Conservation (phyloP, 2,329 filamentous ascomycete species). For the Nannizziopsis arthrosporioides region DNA sequence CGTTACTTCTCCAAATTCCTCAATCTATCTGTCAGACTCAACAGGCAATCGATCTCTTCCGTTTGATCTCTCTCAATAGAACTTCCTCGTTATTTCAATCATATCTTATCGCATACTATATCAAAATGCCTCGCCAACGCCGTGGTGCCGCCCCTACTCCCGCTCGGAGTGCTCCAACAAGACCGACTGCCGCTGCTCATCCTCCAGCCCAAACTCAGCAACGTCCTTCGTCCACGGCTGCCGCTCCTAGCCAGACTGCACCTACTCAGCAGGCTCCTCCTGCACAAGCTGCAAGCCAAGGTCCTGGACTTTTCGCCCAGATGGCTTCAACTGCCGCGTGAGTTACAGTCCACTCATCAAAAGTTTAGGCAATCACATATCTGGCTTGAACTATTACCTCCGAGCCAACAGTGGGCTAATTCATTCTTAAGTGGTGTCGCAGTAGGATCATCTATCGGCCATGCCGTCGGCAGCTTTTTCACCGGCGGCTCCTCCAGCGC, state of each 20-base stretch:
- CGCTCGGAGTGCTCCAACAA: conserved; percentile 48
- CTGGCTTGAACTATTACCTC: neutral
- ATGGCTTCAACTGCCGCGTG: conserved; percentile 98
- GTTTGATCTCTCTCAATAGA: neutral
- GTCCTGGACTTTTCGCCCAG: conserved; percentile 82
- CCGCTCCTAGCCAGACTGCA: conserved; percentile 39
- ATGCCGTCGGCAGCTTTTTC: conserved; percentile 86
- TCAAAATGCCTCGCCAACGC: conserved; percentile 66
- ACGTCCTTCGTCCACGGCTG: conserved; percentile 58
- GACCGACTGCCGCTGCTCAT: conserved; percentile 52
- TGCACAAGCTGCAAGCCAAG: conserved; percentile 41
- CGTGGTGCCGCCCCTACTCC: conserved; percentile 47
- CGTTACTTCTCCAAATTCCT: conserved; percentile 4
- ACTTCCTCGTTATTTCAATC: neutral
- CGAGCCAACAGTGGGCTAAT: conserved; percentile 3
- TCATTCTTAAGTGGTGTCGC: conserved; percentile 66
- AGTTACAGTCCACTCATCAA: conserved; percentile 32
- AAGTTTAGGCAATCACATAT: neutral
- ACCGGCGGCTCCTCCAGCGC: conserved; percentile 52
- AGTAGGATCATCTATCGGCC: conserved; percentile 87
- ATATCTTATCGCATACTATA: conserved; percentile 9
- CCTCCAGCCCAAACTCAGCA: conserved; percentile 48
- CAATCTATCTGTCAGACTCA: neutral
- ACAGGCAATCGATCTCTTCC: neutral
- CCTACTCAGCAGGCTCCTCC: conserved; percentile 21